Evolutionary conservation across 164 flowering plant genomes (phyloP), one percentile per base, ranked within the genome.

Genomic region (Magnolia changhungtana): DNA sequence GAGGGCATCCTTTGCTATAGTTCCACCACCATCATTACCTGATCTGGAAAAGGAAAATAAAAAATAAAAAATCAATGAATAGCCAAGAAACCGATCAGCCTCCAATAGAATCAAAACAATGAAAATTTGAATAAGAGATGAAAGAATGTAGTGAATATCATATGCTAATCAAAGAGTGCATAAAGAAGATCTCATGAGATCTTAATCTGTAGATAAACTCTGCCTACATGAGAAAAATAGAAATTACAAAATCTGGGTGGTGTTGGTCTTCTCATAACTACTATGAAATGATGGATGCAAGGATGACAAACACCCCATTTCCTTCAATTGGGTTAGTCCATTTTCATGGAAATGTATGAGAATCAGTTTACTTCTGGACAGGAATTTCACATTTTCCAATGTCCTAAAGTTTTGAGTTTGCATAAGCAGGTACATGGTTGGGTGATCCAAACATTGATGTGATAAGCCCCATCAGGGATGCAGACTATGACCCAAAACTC

Each of bases 1-100:
- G 1, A 91, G 10, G 19, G 94, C 98, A 84, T 95, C 98, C 84
- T 95, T 95, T 19, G 97, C 98, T 8, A 82, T 71, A 0, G 73
- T 82, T 79, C 95, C 98, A 80, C 88, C 92, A 55, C 83, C 82
- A 67, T 45, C 90, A 63, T 89, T 87, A 63, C 93, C 91, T 63
- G 78, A 50, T 20, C 97, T 90, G 87, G 80, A 76, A 6, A 27
- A 24, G 2, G 29, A 27, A 27, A 24, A 1, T 0, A 24, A 24
- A 24, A 27, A 1, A 27, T 27, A 37, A 70, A 27, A 27, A 31
- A 19, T 16, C 65, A 63, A 49, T 67, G 49, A 21, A 23, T 11
- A 72, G 67, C 8, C 2, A 21, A 72, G 14, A 63, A 18, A 59
- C 4, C 20, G 21, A 58, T 24, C 49, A 73, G 21, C 20, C 66